A percentile compares a stretch with the other conserved stretches of the same genome.
Conservation (phyloP, 176 grass and related monocot genomes). For the Bromus sterilis region DNA sequence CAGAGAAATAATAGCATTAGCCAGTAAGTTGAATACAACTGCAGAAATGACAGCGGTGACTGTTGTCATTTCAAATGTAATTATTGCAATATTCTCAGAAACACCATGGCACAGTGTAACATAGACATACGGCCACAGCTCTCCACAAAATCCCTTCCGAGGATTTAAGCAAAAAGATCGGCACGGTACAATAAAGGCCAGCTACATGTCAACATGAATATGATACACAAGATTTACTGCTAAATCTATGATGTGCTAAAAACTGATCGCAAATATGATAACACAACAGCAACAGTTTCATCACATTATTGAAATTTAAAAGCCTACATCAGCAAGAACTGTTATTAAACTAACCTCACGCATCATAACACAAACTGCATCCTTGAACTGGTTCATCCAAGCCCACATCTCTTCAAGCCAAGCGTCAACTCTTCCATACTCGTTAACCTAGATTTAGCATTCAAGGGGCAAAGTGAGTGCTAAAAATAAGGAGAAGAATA, state of each 20-base stretch:
- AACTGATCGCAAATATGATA: not conserved
- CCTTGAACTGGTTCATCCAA: conserved; percentile 90
- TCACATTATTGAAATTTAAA: not conserved
- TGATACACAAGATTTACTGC: not conserved
- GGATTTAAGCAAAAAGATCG: not conserved
- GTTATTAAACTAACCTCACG: conserved; percentile 44
- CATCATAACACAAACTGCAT: conserved; percentile 47
- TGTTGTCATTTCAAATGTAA: conserved; percentile 16
- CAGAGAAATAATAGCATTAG: conserved; percentile 29
- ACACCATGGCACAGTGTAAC: not conserved
- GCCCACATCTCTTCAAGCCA: conserved; percentile 93
- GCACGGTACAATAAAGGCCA: conserved; percentile 10
- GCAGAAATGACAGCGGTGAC: not conserved
- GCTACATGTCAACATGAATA: not conserved
- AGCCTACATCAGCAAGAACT: conserved; percentile 11
- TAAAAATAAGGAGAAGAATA: not conserved
- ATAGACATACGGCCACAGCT: not conserved
- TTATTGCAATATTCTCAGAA: conserved; percentile 1
- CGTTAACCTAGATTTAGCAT: conserved; percentile 58
- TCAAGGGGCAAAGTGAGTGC: conserved; percentile 26
- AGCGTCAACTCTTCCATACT: conserved; percentile 59
- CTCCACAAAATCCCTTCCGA: not conserved
- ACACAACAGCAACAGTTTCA: conserved; percentile 12
- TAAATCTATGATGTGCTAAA: conserved; percentile 29
- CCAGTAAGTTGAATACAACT: conserved; percentile 10